Conservation (phyloP, 2,329 filamentous ascomycete species). For the Cadophora sp. region DNA sequence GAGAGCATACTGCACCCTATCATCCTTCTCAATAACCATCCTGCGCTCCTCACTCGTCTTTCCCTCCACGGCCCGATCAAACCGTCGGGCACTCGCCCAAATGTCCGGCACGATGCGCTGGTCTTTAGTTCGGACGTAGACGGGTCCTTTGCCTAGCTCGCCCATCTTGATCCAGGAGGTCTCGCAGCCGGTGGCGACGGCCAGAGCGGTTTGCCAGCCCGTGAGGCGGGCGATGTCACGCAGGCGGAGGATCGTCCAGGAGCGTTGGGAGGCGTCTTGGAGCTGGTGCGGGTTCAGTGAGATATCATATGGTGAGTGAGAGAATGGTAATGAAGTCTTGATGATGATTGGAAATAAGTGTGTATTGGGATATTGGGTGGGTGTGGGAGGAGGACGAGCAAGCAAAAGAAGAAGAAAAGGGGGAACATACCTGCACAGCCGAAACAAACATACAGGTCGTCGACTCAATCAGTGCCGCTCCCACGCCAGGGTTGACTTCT, state of each 20-base stretch:
- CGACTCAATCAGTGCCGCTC: constrained; percentile 82
- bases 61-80: constrained; percentile 59
- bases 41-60: constrained; percentile 53
- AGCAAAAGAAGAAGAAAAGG: constrained; percentile 4
- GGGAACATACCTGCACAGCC: constrained; percentile 67
- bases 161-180: constrained; percentile 80
- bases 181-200: constrained; percentile 86
- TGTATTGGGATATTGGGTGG: too few species aligned
- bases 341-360: too few species aligned
- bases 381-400: not conserved
- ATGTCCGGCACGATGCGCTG: constrained; percentile 47
- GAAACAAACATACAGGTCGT: constrained; percentile 87
- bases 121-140: constrained; percentile 63
- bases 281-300: constrained; percentile 56
- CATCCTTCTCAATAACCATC: constrained; percentile 66
- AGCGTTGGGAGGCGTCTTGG: constrained; percentile 72
- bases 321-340: too few species aligned
- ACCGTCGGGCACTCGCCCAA: constrained; percentile 57
- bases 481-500: constrained; percentile 77
- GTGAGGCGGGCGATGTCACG: constrained; percentile 79
- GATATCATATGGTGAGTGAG: too few species aligned
- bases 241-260: constrained; percentile 78
- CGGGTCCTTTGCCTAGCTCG: constrained; percentile 75
- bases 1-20: constrained; percentile 76
- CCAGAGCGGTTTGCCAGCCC: constrained; percentile 83